A percentile compares a stretch with the other conserved stretches of the same genome.
Conservation (phyloP, 805 yeast genomes). For the Tetrapisispora namnaoensis region DNA sequence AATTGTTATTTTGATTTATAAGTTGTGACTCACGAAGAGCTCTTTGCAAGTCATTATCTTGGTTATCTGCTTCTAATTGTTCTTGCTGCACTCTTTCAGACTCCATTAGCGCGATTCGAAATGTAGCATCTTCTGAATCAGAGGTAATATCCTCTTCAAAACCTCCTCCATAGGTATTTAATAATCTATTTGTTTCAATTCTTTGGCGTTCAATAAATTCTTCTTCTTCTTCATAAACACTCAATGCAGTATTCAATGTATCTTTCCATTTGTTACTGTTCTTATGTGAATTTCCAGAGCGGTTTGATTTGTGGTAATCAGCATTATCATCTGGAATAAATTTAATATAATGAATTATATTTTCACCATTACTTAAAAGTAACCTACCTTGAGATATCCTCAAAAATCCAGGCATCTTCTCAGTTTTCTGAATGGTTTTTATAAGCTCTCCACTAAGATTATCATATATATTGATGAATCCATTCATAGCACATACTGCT, state of each 20-base stretch:
- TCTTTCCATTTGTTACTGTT: slow-evolving; percentile 25
- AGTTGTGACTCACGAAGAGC: slow-evolving; percentile 16
- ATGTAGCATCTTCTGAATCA: slow-evolving; percentile 26
- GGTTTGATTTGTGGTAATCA: not conserved
- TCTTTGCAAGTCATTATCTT: slow-evolving; percentile 12
- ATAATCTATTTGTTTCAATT: slow-evolving; percentile 11
- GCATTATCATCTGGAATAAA: slow-evolving; percentile 16
- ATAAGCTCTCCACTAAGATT: slow-evolving; percentile 24
- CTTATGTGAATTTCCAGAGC: not conserved
- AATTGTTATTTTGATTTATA: not conserved
- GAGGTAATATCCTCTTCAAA: slow-evolving; percentile 2
- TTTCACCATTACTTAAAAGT: slow-evolving; percentile 21
- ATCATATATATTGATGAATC: slow-evolving; percentile 22
- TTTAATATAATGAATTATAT: slow-evolving; percentile 23
- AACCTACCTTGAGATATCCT: slow-evolving; percentile 26
- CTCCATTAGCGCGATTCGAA: slow-evolving; percentile 28
- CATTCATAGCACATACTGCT: slow-evolving; percentile 23
- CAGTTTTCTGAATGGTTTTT: slow-evolving; percentile 25
- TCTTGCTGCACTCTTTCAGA: slow-evolving; percentile 12
- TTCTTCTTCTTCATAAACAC: slow-evolving; percentile 25
- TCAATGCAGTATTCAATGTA: slow-evolving; percentile 18
- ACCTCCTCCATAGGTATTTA: slow-evolving; percentile 24
- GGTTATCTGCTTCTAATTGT: not conserved
- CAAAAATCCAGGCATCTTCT: slow-evolving; percentile 23
- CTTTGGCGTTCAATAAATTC: slow-evolving; percentile 8